Conservation (phyloP, 208 protist species). For the Trypanosoma congolense region DNA sequence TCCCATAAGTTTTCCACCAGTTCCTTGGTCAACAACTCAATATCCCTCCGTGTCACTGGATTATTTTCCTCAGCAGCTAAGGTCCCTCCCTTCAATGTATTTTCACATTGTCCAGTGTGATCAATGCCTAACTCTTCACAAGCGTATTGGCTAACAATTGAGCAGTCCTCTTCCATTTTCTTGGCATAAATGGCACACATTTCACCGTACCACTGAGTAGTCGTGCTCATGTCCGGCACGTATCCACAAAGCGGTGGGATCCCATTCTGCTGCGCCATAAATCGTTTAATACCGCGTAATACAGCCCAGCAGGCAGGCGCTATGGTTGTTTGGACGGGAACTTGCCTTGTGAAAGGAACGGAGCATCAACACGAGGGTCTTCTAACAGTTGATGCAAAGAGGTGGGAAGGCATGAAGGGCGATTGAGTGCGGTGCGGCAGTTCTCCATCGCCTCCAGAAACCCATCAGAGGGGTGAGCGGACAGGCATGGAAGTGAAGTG, state of each 20-base stretch:
- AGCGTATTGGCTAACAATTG: conserved; percentile 23
- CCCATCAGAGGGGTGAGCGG: conserved; percentile 31
- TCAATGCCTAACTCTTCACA: conserved; percentile 7
- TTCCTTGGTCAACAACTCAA: conserved; percentile 2
- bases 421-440: conserved; percentile 48
- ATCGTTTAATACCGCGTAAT: conserved; percentile 24
- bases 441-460: conserved; percentile 58
- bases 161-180: conserved; percentile 56
- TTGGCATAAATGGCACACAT: conserved; percentile 76
- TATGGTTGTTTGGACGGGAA: conserved; percentile 14
- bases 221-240: conserved; percentile 94
- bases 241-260: conserved; percentile 83
- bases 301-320: conserved; percentile 27
- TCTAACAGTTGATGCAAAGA: conserved; percentile 22
- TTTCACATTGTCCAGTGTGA: not conserved
- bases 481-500: conserved; percentile 18
- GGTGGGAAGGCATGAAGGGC: conserved; percentile 21
- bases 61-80: too few relatives aligned
- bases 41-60: not conserved
- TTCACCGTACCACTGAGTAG: conserved; percentile 88
- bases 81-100: too few relatives aligned
- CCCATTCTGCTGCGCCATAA: conserved; percentile 14
- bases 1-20: conserved; percentile 48
- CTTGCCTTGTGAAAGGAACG: not conserved
- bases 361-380: conserved; percentile 25